Conservation (phyloP, 1,284 basidiomycete species). For the Trichosporon ovoides region DNA sequence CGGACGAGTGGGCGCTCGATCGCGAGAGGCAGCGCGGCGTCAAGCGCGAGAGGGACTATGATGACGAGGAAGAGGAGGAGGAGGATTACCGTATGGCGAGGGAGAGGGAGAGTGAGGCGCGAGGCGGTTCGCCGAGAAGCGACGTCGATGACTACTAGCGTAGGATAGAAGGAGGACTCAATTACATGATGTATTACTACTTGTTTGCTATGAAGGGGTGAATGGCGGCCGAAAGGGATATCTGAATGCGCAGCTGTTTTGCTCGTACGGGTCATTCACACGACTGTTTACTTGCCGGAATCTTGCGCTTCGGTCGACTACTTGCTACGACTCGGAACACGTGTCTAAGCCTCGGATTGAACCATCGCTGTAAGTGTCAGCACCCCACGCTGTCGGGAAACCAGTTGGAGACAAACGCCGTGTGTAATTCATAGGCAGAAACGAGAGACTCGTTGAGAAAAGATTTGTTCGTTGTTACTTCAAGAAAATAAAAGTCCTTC, state of each 20-base stretch:
- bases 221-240: too few relatives aligned
- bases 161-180: background rate
- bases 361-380: conserved; percentile 30
- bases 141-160: background rate
- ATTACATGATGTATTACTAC: background rate
- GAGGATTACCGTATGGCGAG: conserved; percentile 8
- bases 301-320: too few relatives aligned
- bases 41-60: background rate
- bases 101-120: background rate
- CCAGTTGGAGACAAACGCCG: too few relatives aligned
- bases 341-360: conserved; percentile 37
- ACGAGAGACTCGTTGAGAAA: background rate
- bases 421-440: background rate
- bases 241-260: too few relatives aligned
- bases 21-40: background rate
- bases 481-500: background rate
- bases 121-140: background rate
- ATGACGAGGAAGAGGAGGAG: too few relatives aligned
- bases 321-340: too few relatives aligned
- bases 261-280: too few relatives aligned
- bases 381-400: background rate
- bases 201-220: too few relatives aligned
- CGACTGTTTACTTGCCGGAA: too few relatives aligned
- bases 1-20: background rate
- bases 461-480: background rate